These are phyloP conservation scores for Pulchroboletus neoregius DNA, from an alignment of 1,284 basidiomycete species.

Conservation along the genomic window DNA sequence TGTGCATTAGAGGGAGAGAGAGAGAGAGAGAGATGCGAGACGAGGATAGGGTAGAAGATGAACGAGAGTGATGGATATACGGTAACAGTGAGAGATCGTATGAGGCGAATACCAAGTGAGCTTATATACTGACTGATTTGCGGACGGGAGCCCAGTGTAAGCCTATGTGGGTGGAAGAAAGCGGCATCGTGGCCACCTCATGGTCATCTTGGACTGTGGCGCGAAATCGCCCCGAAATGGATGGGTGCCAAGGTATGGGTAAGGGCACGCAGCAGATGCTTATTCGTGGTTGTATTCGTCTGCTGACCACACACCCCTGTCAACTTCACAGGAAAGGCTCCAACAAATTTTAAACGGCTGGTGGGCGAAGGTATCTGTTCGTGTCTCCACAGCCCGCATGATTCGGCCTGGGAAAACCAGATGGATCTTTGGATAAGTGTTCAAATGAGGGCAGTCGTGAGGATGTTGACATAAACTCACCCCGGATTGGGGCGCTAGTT, in stretches of 20 bases:
- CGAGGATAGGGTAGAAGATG: constrained; percentile 2
- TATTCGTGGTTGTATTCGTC: constrained; percentile 15
- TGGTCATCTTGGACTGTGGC: constrained; percentile 34
- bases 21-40: constrained; percentile 1
- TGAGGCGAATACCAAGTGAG: constrained; percentile 11
- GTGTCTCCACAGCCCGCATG: constrained; percentile 26
- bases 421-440: constrained; percentile 18
- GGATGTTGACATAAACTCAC: constrained; percentile 25
- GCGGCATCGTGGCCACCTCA: constrained; percentile 35
- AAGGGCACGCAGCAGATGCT: constrained; percentile 28
- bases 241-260: constrained; percentile 24
- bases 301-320: constrained; percentile 18
- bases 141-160: constrained; percentile 20
- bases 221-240: constrained; percentile 29
- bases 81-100: constrained; percentile 16
- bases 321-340: constrained; percentile 20
- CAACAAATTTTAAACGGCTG: constrained; percentile 15
- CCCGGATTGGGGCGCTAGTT: constrained; percentile 12
- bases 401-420: constrained; percentile 24
- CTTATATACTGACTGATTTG: constrained; percentile 35
- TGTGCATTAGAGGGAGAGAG: constrained; percentile 23
- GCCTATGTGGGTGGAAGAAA: constrained; percentile 29
- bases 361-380: constrained; percentile 24
- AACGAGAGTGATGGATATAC: constrained; percentile 23
- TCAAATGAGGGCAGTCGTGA: constrained; percentile 12